phyloP scores from a whole-genome alignment of 2,329 filamentous ascomycete genomes.

The Camptophora hylomeconis region DNA sequence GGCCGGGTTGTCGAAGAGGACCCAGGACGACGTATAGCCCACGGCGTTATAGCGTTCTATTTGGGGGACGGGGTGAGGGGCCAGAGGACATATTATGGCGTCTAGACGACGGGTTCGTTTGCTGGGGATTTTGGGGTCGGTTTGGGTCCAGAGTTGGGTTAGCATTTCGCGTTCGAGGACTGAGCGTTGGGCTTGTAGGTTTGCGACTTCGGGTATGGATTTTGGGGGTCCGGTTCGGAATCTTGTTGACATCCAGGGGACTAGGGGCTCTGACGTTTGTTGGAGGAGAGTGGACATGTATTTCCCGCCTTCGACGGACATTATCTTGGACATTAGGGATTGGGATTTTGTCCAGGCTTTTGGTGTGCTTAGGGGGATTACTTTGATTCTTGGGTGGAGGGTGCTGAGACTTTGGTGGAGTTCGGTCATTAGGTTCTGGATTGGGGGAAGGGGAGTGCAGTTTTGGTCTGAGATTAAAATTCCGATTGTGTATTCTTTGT shows the following conservation, averaged over 20 bases:
- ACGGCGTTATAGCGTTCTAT: slow-evolving; percentile 51
- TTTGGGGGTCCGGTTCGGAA: slow-evolving; percentile 36
- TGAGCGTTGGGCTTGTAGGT: slow-evolving; percentile 39
- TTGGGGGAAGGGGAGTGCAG: slow-evolving; percentile 26
- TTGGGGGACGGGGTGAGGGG: slow-evolving; percentile 49
- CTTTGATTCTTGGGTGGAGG: slow-evolving; percentile 30
- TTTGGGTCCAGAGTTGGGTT: slow-evolving; percentile 39
- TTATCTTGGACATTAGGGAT: slow-evolving; percentile 43
- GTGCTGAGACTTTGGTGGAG: slow-evolving; percentile 22
- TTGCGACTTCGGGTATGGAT: slow-evolving; percentile 34
- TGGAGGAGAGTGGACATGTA: slow-evolving; percentile 45
- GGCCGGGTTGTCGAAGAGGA: slow-evolving; percentile 50
- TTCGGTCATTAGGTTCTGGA: slow-evolving; percentile 27
- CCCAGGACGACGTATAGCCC: slow-evolving; percentile 49
- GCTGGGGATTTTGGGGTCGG: slow-evolving; percentile 21
- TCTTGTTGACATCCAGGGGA: slow-evolving; percentile 44
- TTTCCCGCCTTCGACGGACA: slow-evolving; percentile 45
- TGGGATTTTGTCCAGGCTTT: slow-evolving; percentile 41
- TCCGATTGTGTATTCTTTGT: slow-evolving; percentile 27
- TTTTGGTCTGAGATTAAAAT: slow-evolving; percentile 29
- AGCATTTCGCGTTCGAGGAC: slow-evolving; percentile 41
- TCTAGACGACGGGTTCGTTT: slow-evolving; percentile 36
- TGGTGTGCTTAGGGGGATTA: slow-evolving; percentile 45
- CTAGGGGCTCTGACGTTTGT: slow-evolving; percentile 42
- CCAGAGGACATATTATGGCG: slow-evolving; percentile 50